These are phyloP conservation scores for Exophiala viscosa DNA, from an alignment of 2,329 filamentous ascomycete species.

Conservation along the genomic window DNA sequence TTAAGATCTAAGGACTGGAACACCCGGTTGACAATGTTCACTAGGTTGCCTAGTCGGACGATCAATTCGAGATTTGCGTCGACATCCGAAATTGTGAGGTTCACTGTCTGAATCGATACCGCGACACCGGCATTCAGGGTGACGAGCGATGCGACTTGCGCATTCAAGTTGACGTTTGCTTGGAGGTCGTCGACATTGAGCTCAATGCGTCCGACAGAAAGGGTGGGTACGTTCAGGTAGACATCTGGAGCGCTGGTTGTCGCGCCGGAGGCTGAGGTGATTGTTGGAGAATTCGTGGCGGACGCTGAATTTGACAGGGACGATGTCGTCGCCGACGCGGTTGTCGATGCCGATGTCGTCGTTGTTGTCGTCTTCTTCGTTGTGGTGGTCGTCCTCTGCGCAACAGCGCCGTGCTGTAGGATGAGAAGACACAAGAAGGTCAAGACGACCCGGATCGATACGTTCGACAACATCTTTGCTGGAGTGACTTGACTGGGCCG, in stretches of 20 bases:
- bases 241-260: constrained; percentile 50
- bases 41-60: constrained; percentile 57
- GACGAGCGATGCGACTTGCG: constrained; percentile 58
- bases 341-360: neutral
- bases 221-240: constrained; percentile 54
- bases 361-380: constrained; percentile 1
- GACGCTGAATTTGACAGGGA: neutral
- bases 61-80: constrained; percentile 58
- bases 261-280: constrained; percentile 32
- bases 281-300: constrained; percentile 12
- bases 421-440: neutral
- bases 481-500: too few species aligned
- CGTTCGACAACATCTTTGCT: too few species aligned
- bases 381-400: neutral
- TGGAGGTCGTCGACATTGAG: constrained; percentile 57
- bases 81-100: constrained; percentile 60
- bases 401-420: neutral
- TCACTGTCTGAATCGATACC: constrained; percentile 49
- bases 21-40: constrained; percentile 59
- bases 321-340: neutral
- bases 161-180: constrained; percentile 59
- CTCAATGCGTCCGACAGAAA: constrained; percentile 59
- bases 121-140: constrained; percentile 49
- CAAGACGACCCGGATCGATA: neutral
- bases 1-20: constrained; percentile 59